phyloP scores from a whole-genome alignment of 140 eudicot species.

The Stevia rebaudiana region DNA sequence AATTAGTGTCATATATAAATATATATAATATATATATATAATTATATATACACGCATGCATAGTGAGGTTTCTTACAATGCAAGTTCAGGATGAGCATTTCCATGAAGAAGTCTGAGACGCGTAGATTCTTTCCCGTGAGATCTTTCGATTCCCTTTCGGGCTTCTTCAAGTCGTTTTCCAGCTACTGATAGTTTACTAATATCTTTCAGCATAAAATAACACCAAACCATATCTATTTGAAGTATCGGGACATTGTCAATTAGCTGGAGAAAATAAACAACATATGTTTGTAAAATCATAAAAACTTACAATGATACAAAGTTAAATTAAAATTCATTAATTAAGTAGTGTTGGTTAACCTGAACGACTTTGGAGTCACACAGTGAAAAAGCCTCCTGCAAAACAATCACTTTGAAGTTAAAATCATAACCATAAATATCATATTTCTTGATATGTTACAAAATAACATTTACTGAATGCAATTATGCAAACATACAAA shows the following conservation, averaged over 20 bases:
- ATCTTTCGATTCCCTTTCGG: constrained; percentile 62
- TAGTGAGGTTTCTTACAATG: constrained; percentile 50
- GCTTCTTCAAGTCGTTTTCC: constrained; percentile 88
- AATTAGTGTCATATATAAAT: constrained; percentile 4
- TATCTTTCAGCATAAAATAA: constrained; percentile 92
- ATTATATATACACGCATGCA: background rate
- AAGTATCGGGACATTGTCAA: constrained; percentile 79
- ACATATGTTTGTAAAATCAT: constrained; percentile 1
- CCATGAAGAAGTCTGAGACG: constrained; percentile 80
- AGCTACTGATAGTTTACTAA: constrained; percentile 75
- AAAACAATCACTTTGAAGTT: constrained; percentile 21
- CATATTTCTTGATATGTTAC: background rate
- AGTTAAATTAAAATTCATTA: background rate
- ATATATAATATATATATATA: constrained; percentile 1
- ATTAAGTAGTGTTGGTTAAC: constrained; percentile 27
- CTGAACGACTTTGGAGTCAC: constrained; percentile 67
- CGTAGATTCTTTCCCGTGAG: constrained; percentile 76
- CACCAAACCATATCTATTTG: constrained; percentile 98
- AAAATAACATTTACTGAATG: background rate
- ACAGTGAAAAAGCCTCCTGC: constrained; percentile 93
- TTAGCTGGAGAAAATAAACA: constrained; percentile 43
- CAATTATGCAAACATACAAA: background rate
- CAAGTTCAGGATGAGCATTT: constrained; percentile 71
- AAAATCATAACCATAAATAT: constrained; percentile 1
- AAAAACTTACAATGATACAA: background rate